Base-by-base conservation (phyloP, 1,139 yeast genomes). In the Zygosaccharomyces pseudobailii region DNA sequence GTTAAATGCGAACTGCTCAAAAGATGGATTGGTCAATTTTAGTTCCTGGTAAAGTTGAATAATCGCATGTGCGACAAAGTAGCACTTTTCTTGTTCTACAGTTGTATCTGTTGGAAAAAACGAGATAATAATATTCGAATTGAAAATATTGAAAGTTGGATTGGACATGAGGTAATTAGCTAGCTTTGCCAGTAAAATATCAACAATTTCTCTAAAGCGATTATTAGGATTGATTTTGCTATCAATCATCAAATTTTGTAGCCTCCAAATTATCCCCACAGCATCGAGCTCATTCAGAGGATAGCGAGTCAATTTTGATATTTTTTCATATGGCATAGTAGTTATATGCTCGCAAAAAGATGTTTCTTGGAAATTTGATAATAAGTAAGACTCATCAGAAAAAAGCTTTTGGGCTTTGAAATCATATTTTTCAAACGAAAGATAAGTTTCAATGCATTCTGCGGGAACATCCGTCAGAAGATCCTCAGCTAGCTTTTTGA, bases 211-310 rank as follows among this genome's bases (percentile, higher is more conserved):
- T 40, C 49, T 53, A 31, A 58, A 61, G 5, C 19, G 36, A 4
- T 31, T 40, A 38, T 56, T 48, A 36, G 35, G 46, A 9, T 34
- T 28, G 8, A 58, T 43, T 0, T 48, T 31, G 0, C 55, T 49
- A 36, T 67, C 70, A 0, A 55, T 36, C 2, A 71, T 46, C 5
- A 74, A 47, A 2, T 63, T 54, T 10, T 59, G 54, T 5, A 78
- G 49, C 52, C 79, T 70, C 39, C 63, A 62, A 1, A 79, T 48
- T 1, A 76, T 58, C 3, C 75, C 78, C 25, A 76, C 69, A 22
- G 75, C 66, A 56, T 82, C 87, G 40, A 76, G 55, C 36, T 73
- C 72, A 7, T 74, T 63, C 3, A 71, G 64, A 4, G 80, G 75
- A 21, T 71, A 58, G 46, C 72, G 70, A 22, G 55, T 36, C 3